Evolutionary conservation across 2,329 filamentous ascomycete genomes (phyloP).

Genomic region (Colletotrichum caudatum): DNA sequence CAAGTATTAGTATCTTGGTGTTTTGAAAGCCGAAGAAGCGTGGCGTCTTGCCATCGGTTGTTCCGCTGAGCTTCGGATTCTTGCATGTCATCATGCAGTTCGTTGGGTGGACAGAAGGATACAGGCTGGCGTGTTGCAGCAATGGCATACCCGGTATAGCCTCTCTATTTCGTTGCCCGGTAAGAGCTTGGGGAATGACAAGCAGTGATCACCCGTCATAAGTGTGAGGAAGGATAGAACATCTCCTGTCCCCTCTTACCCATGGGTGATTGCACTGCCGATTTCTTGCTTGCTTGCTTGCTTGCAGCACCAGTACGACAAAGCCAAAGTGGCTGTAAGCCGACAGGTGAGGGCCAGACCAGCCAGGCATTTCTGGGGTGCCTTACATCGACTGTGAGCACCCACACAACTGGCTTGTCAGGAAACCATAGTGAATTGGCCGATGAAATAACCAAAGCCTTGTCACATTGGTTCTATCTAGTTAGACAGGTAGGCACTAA

Average conservation of each 20-base stretch:
- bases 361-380: background rate
- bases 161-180: background rate
- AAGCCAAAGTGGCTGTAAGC: constrained; percentile 1
- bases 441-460: background rate
- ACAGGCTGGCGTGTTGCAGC: constrained; percentile 5
- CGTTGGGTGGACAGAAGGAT: constrained; percentile 27
- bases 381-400: constrained; percentile 5
- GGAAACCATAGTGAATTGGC: background rate
- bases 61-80: constrained; percentile 21
- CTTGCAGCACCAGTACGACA: constrained; percentile 4
- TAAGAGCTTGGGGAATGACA: background rate
- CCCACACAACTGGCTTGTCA: background rate
- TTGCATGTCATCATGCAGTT: constrained; percentile 34
- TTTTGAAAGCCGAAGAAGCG: constrained; percentile 35
- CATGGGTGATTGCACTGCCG: background rate
- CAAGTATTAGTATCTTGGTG: constrained; percentile 8
- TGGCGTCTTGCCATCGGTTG: constrained; percentile 14
- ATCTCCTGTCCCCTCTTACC: too few relatives aligned
- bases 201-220: background rate
- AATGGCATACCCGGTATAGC: background rate
- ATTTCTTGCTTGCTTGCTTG: background rate
- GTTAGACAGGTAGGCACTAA: background rate
- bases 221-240: background rate
- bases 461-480: background rate
- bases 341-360: background rate